A percentile compares a stretch with the other conserved stretches of the same genome.
phyloP scores from a whole-genome alignment of 768 basidiomycete species.

The Rhizopogon vulgaris region DNA sequence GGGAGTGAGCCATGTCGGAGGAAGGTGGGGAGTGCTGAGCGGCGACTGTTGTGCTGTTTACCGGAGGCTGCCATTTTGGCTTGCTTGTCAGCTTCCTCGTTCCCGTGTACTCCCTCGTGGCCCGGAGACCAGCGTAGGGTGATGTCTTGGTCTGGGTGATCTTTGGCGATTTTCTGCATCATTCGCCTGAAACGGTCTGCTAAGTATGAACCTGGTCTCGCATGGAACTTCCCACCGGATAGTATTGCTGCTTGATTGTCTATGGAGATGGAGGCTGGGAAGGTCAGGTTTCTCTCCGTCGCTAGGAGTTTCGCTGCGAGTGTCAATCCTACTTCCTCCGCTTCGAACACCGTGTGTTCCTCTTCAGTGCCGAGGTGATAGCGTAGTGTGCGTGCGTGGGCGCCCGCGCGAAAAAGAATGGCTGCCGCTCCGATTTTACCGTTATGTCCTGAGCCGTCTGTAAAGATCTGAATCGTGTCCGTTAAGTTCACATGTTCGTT shows the following conservation, averaged over 20 bases:
- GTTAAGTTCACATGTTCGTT: too few species aligned
- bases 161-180: neutral
- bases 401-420: neutral
- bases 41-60: neutral
- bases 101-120: neutral
- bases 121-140: neutral
- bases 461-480: conserved; percentile 7
- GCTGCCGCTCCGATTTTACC: conserved; percentile 13
- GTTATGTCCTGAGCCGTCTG: conserved; percentile 8
- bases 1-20: neutral
- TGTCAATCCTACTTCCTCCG: neutral
- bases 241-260: conserved; percentile 13
- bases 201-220: neutral
- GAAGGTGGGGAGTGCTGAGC: neutral
- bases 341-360: conserved; percentile 11
- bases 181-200: neutral
- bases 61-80: neutral
- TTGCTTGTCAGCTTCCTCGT: neutral
- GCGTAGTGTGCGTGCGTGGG: neutral
- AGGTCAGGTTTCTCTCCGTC: neutral
- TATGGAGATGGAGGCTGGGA: conserved; percentile 3
- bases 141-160: too few species aligned
- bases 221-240: neutral
- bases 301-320: conserved; percentile 10
- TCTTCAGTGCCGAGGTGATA: conserved; percentile 7